phyloP scores from a whole-genome alignment of 2,329 filamentous ascomycete species.

The Corniculantispora saksenae region DNA sequence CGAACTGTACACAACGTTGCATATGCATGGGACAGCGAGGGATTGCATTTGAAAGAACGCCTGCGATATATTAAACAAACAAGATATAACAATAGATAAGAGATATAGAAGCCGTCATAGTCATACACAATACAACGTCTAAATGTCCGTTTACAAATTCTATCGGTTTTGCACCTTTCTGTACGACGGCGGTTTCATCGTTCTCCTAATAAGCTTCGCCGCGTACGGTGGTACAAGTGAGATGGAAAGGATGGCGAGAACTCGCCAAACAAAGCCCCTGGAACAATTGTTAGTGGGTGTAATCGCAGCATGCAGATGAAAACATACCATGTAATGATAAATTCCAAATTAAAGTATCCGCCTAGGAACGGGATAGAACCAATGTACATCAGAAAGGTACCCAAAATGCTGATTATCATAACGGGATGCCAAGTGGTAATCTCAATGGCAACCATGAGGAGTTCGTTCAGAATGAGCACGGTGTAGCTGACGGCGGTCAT shows the following conservation, averaged over 20 bases:
- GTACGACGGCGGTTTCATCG: conserved; percentile 89
- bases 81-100: not conserved
- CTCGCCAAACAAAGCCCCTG: conserved; percentile 86
- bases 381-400: conserved; percentile 78
- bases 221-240: conserved; percentile 85
- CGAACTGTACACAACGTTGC: no score
- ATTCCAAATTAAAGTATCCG: conserved; percentile 84
- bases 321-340: conserved; percentile 68
- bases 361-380: conserved; percentile 83
- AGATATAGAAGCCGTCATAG: not conserved
- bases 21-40: no score
- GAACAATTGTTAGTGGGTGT: conserved; percentile 23
- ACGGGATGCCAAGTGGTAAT: conserved; percentile 96
- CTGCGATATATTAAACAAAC: not conserved
- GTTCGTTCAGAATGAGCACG: conserved; percentile 87
- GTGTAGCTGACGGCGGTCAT: conserved; percentile 95
- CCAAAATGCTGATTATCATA: conserved; percentile 83
- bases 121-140: not conserved
- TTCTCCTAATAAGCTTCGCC: conserved; percentile 80
- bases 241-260: conserved; percentile 75
- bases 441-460: conserved; percentile 95
- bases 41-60: no score
- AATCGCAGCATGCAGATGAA: not conserved
- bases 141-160: not conserved
- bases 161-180: conserved; percentile 81